Conservation (phyloP, 2,329 filamentous ascomycete species). For the Venturia nashicola region DNA sequence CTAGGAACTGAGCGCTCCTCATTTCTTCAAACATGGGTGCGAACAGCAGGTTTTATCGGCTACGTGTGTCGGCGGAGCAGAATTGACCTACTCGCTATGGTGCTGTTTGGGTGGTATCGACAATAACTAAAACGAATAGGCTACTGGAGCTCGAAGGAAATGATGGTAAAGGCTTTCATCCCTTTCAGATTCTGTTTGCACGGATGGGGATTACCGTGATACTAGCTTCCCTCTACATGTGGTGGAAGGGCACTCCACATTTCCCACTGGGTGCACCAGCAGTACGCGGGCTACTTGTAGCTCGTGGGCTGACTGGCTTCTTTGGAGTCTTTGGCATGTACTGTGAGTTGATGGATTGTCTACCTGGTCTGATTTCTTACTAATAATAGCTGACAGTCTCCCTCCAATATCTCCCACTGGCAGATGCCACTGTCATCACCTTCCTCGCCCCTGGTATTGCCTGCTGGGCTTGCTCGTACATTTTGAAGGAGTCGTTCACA, state of each 20-base stretch:
- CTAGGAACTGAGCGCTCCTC: not conserved
- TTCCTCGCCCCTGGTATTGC: constrained; percentile 72
- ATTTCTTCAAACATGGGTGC: not conserved
- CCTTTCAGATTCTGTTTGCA: constrained; percentile 69
- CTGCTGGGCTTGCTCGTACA: constrained; percentile 66
- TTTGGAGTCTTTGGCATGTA: constrained; percentile 35
- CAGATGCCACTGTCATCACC: constrained; percentile 81
- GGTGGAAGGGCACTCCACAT: constrained; percentile 51
- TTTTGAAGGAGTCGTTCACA: constrained; percentile 68
- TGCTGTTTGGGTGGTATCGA: not conserved
- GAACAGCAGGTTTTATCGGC: not conserved
- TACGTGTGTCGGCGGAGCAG: not conserved
- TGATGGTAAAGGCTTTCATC: constrained; percentile 60
- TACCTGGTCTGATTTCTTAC: constrained; percentile 10
- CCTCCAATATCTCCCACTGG: constrained; percentile 66
- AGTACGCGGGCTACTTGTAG: constrained; percentile 54
- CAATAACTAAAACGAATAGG: not conserved
- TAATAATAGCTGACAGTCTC: constrained; percentile 34
- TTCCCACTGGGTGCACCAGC: constrained; percentile 58
- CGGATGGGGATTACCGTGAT: constrained; percentile 64
- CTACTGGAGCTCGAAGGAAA: constrained; percentile 57
- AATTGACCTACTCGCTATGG: not conserved
- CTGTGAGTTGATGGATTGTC: constrained; percentile 20
- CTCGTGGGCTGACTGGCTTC: constrained; percentile 58
- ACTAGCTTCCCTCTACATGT: constrained; percentile 61